Evolutionary conservation across 2,329 filamentous ascomycete genomes (phyloP).

Genomic region (Mollisia scopiformis): DNA sequence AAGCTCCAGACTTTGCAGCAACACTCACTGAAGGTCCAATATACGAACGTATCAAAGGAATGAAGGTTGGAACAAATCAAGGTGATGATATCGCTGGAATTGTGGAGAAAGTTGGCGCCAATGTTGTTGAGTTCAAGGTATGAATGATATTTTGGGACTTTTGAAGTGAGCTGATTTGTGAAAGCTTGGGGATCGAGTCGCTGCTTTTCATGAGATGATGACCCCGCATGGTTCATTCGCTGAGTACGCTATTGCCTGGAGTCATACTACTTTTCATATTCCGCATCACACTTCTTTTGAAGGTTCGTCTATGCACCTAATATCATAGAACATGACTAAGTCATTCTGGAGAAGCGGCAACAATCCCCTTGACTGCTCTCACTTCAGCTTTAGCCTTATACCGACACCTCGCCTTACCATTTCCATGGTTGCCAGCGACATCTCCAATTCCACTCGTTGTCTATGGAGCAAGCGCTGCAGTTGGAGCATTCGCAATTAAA

Average conservation of each 20-base stretch:
- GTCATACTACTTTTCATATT: slow-evolving; percentile 53
- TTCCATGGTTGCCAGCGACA: slow-evolving; percentile 34
- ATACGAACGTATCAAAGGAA: background rate
- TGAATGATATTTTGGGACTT: background rate
- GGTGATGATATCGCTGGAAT: slow-evolving; percentile 49
- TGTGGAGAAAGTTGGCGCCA: slow-evolving; percentile 48
- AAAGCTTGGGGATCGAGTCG: slow-evolving; percentile 46
- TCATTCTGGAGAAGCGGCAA: slow-evolving; percentile 40
- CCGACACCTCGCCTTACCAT: slow-evolving; percentile 38
- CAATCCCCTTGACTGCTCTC: slow-evolving; percentile 43
- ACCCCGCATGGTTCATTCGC: slow-evolving; percentile 55
- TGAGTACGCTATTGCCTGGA: slow-evolving; percentile 59
- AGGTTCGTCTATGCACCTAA: slow-evolving; percentile 16
- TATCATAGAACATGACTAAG: slow-evolving; percentile 38
- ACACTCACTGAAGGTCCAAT: background rate
- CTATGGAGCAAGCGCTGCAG: slow-evolving; percentile 26
- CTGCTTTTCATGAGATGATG: slow-evolving; percentile 51
- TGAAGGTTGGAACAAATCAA: slow-evolving; percentile 32
- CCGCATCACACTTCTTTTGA: slow-evolving; percentile 19
- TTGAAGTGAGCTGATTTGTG: background rate
- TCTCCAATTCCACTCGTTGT: slow-evolving; percentile 22
- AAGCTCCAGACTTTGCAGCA: background rate
- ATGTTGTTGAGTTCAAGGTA: slow-evolving; percentile 45
- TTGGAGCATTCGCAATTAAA: slow-evolving; percentile 58
- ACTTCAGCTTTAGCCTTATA: slow-evolving; percentile 43